These are phyloP conservation scores for Podospora comata DNA, from an alignment of 495 filamentous ascomycete species.

Conservation along the genomic window DNA sequence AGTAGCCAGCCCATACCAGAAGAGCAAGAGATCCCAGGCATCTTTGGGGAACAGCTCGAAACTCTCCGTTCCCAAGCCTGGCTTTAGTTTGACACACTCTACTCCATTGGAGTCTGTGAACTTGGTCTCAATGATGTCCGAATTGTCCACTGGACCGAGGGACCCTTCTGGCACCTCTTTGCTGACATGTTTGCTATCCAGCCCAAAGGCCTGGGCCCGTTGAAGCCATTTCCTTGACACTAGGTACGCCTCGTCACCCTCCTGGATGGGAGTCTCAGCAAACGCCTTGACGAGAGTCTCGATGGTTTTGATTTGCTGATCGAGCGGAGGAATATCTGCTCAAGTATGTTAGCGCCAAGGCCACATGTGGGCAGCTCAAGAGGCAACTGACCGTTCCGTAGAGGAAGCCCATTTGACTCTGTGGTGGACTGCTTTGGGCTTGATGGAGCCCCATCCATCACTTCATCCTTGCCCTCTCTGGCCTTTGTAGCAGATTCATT, in stretches of 20 bases:
- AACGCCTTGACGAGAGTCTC: constrained; percentile 56
- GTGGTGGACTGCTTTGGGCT: background rate
- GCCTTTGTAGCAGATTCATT: constrained; percentile 13
- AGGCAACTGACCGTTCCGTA: background rate
- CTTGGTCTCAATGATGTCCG: constrained; percentile 58
- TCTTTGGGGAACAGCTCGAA: constrained; percentile 73
- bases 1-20: constrained; percentile 74
- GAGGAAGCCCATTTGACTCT: background rate
- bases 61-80: constrained; percentile 63
- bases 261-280: constrained; percentile 50
- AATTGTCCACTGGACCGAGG: constrained; percentile 84
- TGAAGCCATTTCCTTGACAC: constrained; percentile 78
- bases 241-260: constrained; percentile 72
- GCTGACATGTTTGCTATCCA: constrained; percentile 50
- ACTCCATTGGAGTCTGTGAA: constrained; percentile 46
- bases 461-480: constrained; percentile 3
- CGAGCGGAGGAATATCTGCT: constrained; percentile 54
- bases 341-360: constrained; percentile 17
- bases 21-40: constrained; percentile 76
- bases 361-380: constrained; percentile 9
- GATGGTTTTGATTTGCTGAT: constrained; percentile 75
- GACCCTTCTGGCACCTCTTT: constrained; percentile 62
- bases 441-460: constrained; percentile 6
- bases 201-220: constrained; percentile 65
- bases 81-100: constrained; percentile 72